A percentile compares a stretch with the other conserved stretches of the same genome.
These are phyloP conservation scores for Galerina marginata DNA, from an alignment of 768 basidiomycete species.

Conservation along the genomic window DNA sequence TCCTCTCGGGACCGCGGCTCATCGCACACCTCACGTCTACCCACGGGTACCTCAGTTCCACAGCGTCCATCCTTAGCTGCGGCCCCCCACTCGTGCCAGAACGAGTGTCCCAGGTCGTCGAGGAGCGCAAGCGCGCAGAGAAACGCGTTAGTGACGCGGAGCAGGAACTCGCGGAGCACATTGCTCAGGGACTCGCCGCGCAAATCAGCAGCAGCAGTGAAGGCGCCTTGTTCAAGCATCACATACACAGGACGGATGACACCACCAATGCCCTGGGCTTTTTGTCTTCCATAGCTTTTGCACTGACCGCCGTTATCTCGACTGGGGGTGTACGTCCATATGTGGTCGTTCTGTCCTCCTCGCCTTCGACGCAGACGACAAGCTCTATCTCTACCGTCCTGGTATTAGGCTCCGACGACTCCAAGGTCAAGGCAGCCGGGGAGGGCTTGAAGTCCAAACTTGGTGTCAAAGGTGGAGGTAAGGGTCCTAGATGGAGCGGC, in stretches of 20 bases:
- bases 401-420: constrained; percentile 64
- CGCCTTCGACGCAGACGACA: constrained; percentile 59
- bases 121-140: constrained; percentile 68
- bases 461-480: constrained; percentile 78
- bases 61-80: constrained; percentile 70
- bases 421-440: constrained; percentile 61
- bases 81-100: constrained; percentile 70
- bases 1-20: constrained; percentile 82
- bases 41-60: constrained; percentile 58
- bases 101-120: constrained; percentile 68
- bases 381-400: constrained; percentile 60
- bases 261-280: constrained; percentile 61
- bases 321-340: constrained; percentile 34
- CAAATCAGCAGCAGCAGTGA: constrained; percentile 24
- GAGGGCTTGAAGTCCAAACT: constrained; percentile 62
- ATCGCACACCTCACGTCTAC: constrained; percentile 63
- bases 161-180: constrained; percentile 57
- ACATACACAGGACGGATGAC: constrained; percentile 68
- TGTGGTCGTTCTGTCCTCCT: constrained; percentile 63
- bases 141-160: constrained; percentile 76
- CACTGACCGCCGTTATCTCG: constrained; percentile 39
- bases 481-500: constrained; percentile 78
- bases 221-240: constrained; percentile 44
- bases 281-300: constrained; percentile 59
- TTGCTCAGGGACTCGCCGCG: constrained; percentile 46